These are phyloP conservation scores for Xylaria flabelliformis DNA, from an alignment of 495 filamentous ascomycete species.

Conservation along the genomic window DNA sequence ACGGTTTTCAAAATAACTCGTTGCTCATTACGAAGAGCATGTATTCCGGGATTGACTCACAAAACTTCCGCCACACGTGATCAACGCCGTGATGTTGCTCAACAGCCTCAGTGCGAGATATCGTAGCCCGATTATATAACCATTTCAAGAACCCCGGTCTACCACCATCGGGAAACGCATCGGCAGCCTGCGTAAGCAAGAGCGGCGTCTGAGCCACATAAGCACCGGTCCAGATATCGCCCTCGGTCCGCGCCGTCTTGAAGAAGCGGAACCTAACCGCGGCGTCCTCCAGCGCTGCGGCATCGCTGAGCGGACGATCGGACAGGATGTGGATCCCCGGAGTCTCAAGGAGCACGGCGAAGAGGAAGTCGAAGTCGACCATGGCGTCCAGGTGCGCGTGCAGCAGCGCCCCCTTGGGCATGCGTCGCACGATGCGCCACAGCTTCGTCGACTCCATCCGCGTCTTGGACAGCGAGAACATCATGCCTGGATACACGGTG, in stretches of 20 bases:
- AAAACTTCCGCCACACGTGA: slow-evolving; percentile 81
- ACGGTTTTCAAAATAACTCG: too few relatives aligned
- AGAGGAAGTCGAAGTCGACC: slow-evolving; percentile 81
- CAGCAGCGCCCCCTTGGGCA: slow-evolving; percentile 91
- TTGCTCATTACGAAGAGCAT: background rate
- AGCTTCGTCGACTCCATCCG: slow-evolving; percentile 81
- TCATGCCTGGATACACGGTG: slow-evolving; percentile 81
- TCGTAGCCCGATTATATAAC: slow-evolving; percentile 75
- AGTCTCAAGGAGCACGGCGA: slow-evolving; percentile 72
- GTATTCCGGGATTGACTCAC: slow-evolving; percentile 33
- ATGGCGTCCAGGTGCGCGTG: slow-evolving; percentile 91
- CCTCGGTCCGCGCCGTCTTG: slow-evolving; percentile 35
- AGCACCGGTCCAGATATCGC: slow-evolving; percentile 64
- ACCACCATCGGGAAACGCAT: slow-evolving; percentile 73
- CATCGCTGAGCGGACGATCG: slow-evolving; percentile 56
- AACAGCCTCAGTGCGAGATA: slow-evolving; percentile 73
- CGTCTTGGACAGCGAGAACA: slow-evolving; percentile 81
- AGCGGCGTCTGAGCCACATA: slow-evolving; percentile 66
- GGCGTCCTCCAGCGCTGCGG: slow-evolving; percentile 54
- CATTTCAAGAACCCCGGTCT: slow-evolving; percentile 74
- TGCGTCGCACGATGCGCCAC: slow-evolving; percentile 80
- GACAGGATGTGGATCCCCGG: slow-evolving; percentile 75
- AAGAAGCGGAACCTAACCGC: slow-evolving; percentile 63
- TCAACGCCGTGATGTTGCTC: slow-evolving; percentile 80
- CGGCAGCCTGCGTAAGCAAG: slow-evolving; percentile 67